A percentile compares a stretch with the other conserved stretches of the same genome.
Conservation (phyloP, 2,329 filamentous ascomycete species). For the Cladophialophora exuberans region DNA sequence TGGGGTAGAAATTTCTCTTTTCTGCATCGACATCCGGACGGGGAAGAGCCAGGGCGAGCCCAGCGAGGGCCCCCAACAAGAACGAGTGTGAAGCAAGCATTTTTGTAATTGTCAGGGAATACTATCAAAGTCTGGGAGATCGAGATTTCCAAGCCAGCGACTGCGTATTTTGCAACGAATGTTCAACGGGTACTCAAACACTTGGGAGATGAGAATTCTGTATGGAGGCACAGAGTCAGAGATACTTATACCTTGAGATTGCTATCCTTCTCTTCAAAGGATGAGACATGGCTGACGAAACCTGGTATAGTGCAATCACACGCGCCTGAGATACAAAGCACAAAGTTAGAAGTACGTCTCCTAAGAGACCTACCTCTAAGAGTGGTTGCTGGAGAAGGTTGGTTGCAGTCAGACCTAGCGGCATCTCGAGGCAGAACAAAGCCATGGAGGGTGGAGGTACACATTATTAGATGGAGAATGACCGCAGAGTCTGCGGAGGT, state of each 20-base stretch:
- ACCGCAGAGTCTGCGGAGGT: slow-evolving; percentile 4
- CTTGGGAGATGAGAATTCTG: background rate
- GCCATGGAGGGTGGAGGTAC: background rate
- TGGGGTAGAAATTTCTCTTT: background rate
- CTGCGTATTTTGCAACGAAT: slow-evolving; percentile 1
- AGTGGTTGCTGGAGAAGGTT: background rate
- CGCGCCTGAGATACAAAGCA: background rate
- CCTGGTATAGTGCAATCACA: background rate
- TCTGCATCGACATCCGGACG: background rate
- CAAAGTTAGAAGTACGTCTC: background rate
- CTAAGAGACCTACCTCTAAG: background rate
- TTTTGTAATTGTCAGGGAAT: background rate
- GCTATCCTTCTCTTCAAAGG: background rate
- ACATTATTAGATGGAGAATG: slow-evolving; percentile 5
- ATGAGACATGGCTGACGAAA: slow-evolving; percentile 16
- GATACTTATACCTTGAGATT: slow-evolving; percentile 3
- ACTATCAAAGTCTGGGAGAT: background rate
- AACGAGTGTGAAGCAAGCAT: slow-evolving; percentile 4
- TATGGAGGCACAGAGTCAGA: background rate
- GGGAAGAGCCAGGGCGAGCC: slow-evolving; percentile 3
- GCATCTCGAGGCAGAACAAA: background rate
- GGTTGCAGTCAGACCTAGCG: background rate
- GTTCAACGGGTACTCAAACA: background rate
- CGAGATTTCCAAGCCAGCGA: background rate
- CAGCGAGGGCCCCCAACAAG: slow-evolving; percentile 3